Percentiles rank a stretch among this genome's conserved stretches.
Evolutionary conservation across 441 rosid species (phyloP).

Genomic region (Corymbia citriodora): DNA sequence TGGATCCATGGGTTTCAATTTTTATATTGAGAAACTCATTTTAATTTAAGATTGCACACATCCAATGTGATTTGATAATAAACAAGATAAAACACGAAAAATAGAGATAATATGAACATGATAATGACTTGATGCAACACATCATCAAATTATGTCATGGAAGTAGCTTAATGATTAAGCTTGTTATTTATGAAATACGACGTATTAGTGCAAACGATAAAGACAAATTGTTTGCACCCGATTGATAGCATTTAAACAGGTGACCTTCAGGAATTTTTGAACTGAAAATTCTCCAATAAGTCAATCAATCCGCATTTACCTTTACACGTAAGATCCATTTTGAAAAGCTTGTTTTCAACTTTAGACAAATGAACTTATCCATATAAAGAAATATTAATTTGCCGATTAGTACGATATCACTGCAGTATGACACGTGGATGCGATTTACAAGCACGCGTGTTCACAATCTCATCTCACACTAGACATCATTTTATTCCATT

Average conservation of each 20-base stretch:
- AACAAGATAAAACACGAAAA: neutral
- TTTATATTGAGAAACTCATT: neutral
- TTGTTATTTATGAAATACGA: neutral
- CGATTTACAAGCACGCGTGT: neutral
- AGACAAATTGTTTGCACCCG: neutral
- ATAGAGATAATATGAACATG: neutral
- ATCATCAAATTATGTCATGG: neutral
- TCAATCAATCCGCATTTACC: neutral
- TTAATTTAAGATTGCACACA: accelerated
- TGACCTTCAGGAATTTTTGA: accelerated
- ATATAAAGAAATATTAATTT: neutral
- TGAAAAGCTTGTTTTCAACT: neutral
- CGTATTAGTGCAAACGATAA: neutral
- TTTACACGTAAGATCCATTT: neutral
- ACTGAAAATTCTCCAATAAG: neutral
- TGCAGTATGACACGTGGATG: neutral
- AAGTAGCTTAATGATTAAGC: neutral
- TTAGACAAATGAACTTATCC: neutral
- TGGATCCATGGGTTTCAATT: neutral
- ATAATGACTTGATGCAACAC: neutral
- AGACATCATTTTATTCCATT: neutral
- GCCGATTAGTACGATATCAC: neutral
- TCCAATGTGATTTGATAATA: neutral
- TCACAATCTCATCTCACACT: neutral
- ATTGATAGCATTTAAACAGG: neutral